Evolutionary conservation across 345 rosid species (phyloP), one percentile per base, ranked within the genome.

Genomic region (Pistacia atlantica): DNA sequence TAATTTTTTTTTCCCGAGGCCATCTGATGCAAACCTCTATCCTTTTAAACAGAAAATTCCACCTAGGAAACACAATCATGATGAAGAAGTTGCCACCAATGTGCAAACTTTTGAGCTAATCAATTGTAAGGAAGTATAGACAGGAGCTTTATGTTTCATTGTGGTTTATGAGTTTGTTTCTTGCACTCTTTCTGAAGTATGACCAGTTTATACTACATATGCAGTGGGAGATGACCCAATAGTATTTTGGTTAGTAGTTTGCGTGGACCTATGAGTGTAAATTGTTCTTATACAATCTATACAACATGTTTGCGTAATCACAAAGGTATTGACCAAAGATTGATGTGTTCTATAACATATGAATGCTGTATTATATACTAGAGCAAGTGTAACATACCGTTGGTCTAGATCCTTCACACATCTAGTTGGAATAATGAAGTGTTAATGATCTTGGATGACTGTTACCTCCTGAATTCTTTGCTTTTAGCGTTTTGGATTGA

Each of bases 41-140:
- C 25, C 25, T 25, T 75, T 74, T 75, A 73, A 84, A 77, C 75
- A 76, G 86, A 84, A 74, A 70, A 61, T 67, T 67, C 65, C 80
- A 60, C 58, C 42, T 84, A 82, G 81, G 76, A 71, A 77, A 81
- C 77, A 74, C 63, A 69, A 72, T 59, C 82, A 57, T 79, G 71
- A 62, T 79, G 86, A 80, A 59, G 83, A 78, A 77, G 83, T 84
- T 78, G 77, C 59, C 67, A 73, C 80, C 75, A 73, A 14, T 71
- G 77, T 84, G 77, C 80, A 79, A 52, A 75, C 75, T 65, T 86
- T 82, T 84, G 80, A 75, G 83, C 83, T 84, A 67, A 80, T 84
- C 60, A 54, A 82, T 74, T 78, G 25, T 74, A 78, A 82, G 87
- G 81, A 82, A 77, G 81, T 82, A 77, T 71, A 68, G 65, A 67